Base-by-base conservation (phyloP, 225 moss, liverwort and hornwort species). In the Marchantia paleacea region DNA sequence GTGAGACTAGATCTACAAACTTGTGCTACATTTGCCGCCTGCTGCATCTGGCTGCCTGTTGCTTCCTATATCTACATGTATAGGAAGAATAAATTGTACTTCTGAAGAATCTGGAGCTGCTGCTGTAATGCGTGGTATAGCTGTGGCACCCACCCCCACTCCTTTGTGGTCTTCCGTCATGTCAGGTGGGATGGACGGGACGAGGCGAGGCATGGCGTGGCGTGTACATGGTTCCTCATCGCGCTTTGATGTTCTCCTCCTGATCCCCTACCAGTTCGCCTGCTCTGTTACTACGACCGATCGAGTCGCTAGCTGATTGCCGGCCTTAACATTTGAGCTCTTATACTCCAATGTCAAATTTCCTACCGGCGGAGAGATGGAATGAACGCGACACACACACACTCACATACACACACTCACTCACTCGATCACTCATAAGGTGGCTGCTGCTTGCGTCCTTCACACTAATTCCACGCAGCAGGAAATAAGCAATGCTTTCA, bases 31-130 rank as follows among this genome's bases (percentile, higher is more conserved):
- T 7, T 62, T 76, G 39, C 76, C n/a, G 58, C 76, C 58, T 61
- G 76, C 60, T 73, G 53, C 15, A 55, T 29, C 24, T 53, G 25
- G 54, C 28, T 74, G 1, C 54, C 69, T 49, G 18, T 20, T 52
- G 71, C 50, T 26, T 49, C n/a, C 29, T 28, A 75, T 11, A 58
- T 61, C 18, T 76, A 75, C 22, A 58, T 61, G 47, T 76, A 31
- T 19, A 61, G 29, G 76, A 61, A 51, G 20, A 72, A 72, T 72
- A 49, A 68, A 68, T 31, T 68, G 72, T 72, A 72, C 72, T 72
- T 72, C 50, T 5, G 29, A 72, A 72, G 72, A 72, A 72, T 72
- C 51, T 72, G 16, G 16, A 51, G 51, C 50, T 51, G 50, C 72
- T 39, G 68, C 68, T 12, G 68, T 31, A 62, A 22, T 62, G 69